These are phyloP conservation scores for Coccomyxa sp. DNA, from an alignment of 139 green algal species.

Conservation along the genomic window DNA sequence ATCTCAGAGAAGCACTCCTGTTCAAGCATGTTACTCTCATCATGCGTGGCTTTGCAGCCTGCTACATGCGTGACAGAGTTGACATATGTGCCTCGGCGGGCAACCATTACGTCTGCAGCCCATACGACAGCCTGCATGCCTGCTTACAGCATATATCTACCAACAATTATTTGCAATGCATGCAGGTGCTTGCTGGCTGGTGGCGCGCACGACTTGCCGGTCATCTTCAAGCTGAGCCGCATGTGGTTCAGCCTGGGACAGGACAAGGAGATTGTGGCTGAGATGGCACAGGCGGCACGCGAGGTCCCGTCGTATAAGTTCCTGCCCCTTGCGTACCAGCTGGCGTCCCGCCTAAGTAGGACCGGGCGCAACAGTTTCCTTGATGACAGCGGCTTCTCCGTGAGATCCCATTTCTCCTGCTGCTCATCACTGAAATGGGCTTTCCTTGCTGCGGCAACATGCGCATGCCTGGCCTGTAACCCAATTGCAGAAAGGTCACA, in stretches of 20 bases:
- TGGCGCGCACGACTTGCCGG: constrained; percentile 54
- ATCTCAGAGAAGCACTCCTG: no score
- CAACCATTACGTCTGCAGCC: no score
- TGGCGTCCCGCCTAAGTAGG: constrained; percentile 56
- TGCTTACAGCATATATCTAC: no score
- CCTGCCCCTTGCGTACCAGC: constrained; percentile 88
- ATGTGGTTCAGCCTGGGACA: constrained; percentile 62
- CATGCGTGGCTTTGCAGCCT: no score
- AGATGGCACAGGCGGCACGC: constrained; percentile 32
- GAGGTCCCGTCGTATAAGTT: constrained; percentile 83
- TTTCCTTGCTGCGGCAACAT: background rate
- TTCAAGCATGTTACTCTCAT: no score
- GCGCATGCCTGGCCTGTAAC: no score
- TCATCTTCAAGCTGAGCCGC: constrained; percentile 64
- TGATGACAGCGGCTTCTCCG: constrained; percentile 20
- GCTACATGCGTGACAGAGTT: no score
- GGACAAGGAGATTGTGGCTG: constrained; percentile 26
- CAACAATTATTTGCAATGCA: background rate
- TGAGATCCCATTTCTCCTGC: background rate
- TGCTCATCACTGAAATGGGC: background rate
- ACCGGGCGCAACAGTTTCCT: background rate
- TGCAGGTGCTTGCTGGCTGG: constrained; percentile 45
- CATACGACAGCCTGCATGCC: no score
- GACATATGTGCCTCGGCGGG: no score
- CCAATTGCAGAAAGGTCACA: no score